Evolutionary conservation across 106 monocot genomes (phyloP).

Genomic region (Triglochin maritima): DNA sequence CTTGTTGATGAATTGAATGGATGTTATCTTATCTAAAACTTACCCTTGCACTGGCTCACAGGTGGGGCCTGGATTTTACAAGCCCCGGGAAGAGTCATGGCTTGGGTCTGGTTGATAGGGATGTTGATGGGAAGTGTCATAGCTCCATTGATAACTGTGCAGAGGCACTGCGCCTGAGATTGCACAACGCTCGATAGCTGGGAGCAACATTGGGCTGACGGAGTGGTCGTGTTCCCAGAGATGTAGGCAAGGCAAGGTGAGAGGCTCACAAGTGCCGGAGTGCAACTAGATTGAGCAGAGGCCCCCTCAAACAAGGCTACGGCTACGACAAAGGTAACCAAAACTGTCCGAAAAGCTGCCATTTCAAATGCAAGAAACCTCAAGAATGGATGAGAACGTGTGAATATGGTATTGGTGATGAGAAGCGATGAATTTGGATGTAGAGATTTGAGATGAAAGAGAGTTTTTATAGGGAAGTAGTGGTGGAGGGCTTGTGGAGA

Average conservation of each 20-base stretch:
- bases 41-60: slow-evolving; percentile 7
- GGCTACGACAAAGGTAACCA: too few species aligned
- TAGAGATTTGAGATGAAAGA: too few species aligned
- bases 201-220: slow-evolving; percentile 10
- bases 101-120: slow-evolving; percentile 17
- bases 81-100: slow-evolving; percentile 20
- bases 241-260: slow-evolving; percentile 17
- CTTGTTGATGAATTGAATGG: too few species aligned
- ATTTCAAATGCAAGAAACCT: too few species aligned
- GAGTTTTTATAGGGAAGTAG: too few species aligned
- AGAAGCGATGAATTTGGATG: too few species aligned
- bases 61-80: slow-evolving; percentile 13
- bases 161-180: slow-evolving; percentile 23
- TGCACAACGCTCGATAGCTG: slow-evolving; percentile 15
- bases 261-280: slow-evolving; percentile 17
- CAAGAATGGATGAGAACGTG: too few species aligned
- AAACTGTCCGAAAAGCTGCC: too few species aligned
- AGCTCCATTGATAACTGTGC: slow-evolving; percentile 12
- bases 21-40: background rate
- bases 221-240: slow-evolving; percentile 7
- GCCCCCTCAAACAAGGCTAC: background rate
- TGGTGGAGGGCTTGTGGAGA: too few species aligned
- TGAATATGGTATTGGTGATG: too few species aligned
- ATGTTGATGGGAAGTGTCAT: background rate
- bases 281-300: slow-evolving; percentile 8